Evolutionary conservation across 2,329 filamentous ascomycete genomes (phyloP), one percentile per base, ranked within the genome.

Genomic region (Cladosporium austrohemisphaericum): DNA sequence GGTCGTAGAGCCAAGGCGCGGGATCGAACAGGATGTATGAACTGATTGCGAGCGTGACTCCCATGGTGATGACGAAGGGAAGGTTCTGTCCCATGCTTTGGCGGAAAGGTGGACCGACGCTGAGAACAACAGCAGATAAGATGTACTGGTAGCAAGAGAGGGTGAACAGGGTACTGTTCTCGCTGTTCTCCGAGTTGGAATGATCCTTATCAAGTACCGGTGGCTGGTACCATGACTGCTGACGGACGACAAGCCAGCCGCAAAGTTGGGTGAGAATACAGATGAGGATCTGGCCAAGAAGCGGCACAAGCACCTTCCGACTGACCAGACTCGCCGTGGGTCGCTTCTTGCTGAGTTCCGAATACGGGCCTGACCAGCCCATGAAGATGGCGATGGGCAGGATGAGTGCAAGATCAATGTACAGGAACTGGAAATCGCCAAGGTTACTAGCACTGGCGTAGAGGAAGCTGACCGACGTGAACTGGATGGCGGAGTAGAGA

Each of bases 401-500:
- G 62, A 98, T 98, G 50, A 98, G 81, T 3, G 86, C 75, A 11
- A 98, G 76, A 61, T 98, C 93, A 63, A 98, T 97, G 69, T 92
- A 97, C 3, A 98, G 77, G 66, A 96, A 98, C 76, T 97, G 93
- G 65, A 98, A 97, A 67, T 98, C 93, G 41, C 93, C 94, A 5
- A 98, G 75, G 65, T 98, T 98, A 7, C 88, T 95, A 9, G 87
- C 94, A 6, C 84, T 90, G 5, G 90, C 88, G 68, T 98, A 98
- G 13, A 98, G 78, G 65, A 98, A 96, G 76, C 87, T 95, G 63
- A 98, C 94, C 1, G 88, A 89, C 6, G 89, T 95, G 73, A 98
- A 98, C 68, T 98, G 93, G 57, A 98, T 98, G n/a, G 93, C 92
- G 2, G 91, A 97, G 74, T 98, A 98, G 57, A 98, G 72, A 60